Evolutionary conservation across 257 asterid genomes (phyloP).

Genomic region (Scutellaria baicalensis): DNA sequence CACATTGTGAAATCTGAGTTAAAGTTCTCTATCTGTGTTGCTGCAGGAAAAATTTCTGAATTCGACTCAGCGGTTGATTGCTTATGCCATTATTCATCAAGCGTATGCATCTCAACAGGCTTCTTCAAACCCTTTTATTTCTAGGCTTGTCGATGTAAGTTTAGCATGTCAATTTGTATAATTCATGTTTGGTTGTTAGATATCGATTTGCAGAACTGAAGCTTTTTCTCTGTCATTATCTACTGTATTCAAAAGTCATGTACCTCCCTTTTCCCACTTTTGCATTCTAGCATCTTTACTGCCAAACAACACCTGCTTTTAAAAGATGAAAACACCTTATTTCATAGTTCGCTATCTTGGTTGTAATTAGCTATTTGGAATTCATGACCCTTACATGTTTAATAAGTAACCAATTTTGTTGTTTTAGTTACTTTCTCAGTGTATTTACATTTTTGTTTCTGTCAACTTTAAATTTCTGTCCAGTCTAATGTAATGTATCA

Average conservation of each 20-base stretch:
- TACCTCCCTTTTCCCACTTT: background rate
- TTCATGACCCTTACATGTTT: background rate
- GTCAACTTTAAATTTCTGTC: background rate
- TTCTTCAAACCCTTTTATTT: constrained; percentile 65
- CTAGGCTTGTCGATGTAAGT: constrained; percentile 75
- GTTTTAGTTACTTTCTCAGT: background rate
- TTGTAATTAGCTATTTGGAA: background rate
- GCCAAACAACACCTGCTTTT: background rate
- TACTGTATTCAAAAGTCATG: background rate
- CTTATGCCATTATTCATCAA: constrained; percentile 64
- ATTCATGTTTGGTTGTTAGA: background rate
- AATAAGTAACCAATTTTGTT: background rate
- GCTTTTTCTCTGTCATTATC: background rate
- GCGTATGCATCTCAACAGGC: constrained; percentile 69
- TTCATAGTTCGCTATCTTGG: background rate
- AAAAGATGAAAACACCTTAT: background rate
- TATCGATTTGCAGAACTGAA: background rate
- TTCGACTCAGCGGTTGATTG: constrained; percentile 69
- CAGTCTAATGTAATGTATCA: background rate
- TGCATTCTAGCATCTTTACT: background rate
- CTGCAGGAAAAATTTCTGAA: constrained; percentile 64
- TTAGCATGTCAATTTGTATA: constrained; percentile 3
- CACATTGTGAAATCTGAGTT: background rate
- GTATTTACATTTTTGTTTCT: background rate
- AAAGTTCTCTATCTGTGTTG: background rate